Conservation (phyloP, 306 rosid genomes). For the Sicyos baderoa region DNA sequence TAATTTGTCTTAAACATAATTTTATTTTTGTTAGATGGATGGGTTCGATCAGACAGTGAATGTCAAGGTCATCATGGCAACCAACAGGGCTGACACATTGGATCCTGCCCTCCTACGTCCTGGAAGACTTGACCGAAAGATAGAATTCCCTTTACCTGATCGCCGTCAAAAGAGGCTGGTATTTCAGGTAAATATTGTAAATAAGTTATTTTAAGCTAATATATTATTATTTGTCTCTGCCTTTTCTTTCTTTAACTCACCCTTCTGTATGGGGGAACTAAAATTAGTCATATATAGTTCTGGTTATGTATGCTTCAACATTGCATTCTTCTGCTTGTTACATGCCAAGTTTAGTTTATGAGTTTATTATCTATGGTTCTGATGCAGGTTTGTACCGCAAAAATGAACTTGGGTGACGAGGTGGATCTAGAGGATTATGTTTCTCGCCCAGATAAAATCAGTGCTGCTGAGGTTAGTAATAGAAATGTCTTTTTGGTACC, state of each 20-base stretch:
- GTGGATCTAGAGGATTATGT: slow-evolving; percentile 97
- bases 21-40: slow-evolving; percentile 59
- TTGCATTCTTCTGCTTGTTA: neutral
- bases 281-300: neutral
- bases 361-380: too few relatives aligned
- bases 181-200: slow-evolving; percentile 90
- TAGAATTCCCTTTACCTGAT: slow-evolving; percentile 95
- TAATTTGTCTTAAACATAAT: too few relatives aligned
- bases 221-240: too few relatives aligned
- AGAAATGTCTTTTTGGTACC: neutral
- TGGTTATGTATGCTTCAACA: neutral
- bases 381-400: slow-evolving; percentile 97
- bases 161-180: slow-evolving; percentile 97
- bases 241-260: neutral
- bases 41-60: slow-evolving; percentile 98
- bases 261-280: neutral
- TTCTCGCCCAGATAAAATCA: slow-evolving; percentile 97
- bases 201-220: too few relatives aligned
- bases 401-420: slow-evolving; percentile 95
- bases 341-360: too few relatives aligned
- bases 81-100: slow-evolving; percentile 93
- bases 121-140: slow-evolving; percentile 94
- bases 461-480: slow-evolving; percentile 96
- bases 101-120: slow-evolving; percentile 99
- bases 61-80: slow-evolving; percentile 98